Base-by-base conservation (phyloP, 2,329 filamentous ascomycete genomes). In the Pestalotiopsis sp. region DNA sequence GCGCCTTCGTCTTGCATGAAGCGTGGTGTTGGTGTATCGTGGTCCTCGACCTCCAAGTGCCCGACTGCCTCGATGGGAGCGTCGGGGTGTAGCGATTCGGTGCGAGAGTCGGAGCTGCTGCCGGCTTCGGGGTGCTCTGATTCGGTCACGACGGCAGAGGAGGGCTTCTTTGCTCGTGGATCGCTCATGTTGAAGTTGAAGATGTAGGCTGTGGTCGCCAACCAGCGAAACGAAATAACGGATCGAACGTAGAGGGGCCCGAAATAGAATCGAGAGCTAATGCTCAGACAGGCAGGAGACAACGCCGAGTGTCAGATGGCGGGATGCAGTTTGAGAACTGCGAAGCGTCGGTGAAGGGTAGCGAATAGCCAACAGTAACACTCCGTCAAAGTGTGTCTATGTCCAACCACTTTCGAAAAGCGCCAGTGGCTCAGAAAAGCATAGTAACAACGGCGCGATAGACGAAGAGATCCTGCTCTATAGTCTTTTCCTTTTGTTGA, bases 1-100 rank as follows among this genome's bases (percentile, higher is more conserved):
- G 80, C 71, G 36, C 78, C 79, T 71, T 88, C 83, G 67, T 90
- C 87, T 75, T 89, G 87, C 70, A 90, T 78, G 75, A 91, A 90
- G 69, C 87, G 86, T 68, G 88, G 89, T n/a, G 86, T 87, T 7
- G 86, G 84, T 45, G 83, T 77, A 71, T 82, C 79, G 68, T 83
- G 77, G 70, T 84, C 84, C 72, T 88, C 78, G 71, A 86, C 80
- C 60, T 82, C 83, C 72, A 87, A 80, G 23, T 75, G 78, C 60
- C 75, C 75, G 66, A 75, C 73, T 23, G 75, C 72, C 70, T 71
- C 71, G 69, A 74, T 72, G 60, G 73, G 75, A 59, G 76, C 76
- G 67, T 77, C 75, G 49, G 75, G 74, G 71, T 75, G 73, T 12
- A 62, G 60, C 11, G 67, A 78, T 75, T 70, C 84, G 69, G 69